Conservation (phyloP, 306 rosid species). For the Acacia acuminata region DNA sequence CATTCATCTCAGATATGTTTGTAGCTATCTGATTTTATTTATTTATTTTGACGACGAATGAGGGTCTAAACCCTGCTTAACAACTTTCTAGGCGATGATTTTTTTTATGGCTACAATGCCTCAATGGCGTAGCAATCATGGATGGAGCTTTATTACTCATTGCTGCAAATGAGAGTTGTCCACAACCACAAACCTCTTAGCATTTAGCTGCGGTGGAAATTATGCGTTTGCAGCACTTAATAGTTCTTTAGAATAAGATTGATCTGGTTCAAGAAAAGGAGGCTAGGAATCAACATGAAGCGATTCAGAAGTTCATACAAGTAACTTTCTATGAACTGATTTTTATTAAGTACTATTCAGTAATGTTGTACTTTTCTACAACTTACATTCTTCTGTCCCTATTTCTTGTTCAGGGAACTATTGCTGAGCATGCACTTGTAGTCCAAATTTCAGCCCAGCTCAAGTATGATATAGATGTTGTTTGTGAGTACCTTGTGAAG, state of each 20-base stretch:
- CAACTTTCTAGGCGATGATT: constrained; percentile 37
- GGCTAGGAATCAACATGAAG: constrained; percentile 32
- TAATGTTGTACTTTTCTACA: no score
- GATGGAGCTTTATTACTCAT: constrained; percentile 93
- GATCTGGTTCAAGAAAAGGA: constrained; percentile 93
- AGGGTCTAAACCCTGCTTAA: neutral
- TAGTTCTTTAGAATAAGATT: constrained; percentile 93
- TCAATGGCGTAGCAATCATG: constrained; percentile 98
- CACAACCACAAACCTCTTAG: constrained; percentile 98
- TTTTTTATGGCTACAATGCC: constrained; percentile 99
- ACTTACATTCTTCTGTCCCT: no score
- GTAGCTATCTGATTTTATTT: constrained; percentile 1
- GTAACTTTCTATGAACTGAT: no score
- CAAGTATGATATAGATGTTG: no score
- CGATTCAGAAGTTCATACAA: no score
- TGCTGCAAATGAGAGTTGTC: constrained; percentile 96
- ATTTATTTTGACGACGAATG: neutral
- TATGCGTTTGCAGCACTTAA: constrained; percentile 94
- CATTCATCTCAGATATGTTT: neutral
- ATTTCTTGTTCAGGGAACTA: no score
- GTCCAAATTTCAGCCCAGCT: no score
- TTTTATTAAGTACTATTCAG: no score
- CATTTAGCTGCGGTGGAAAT: constrained; percentile 97
- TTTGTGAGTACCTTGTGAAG: no score
- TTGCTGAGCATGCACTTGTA: no score